A percentile compares a stretch with the other conserved stretches of the same genome.
Evolutionary conservation across 2,329 filamentous ascomycete genomes (phyloP).

Genomic region (Cercospora sojina): DNA sequence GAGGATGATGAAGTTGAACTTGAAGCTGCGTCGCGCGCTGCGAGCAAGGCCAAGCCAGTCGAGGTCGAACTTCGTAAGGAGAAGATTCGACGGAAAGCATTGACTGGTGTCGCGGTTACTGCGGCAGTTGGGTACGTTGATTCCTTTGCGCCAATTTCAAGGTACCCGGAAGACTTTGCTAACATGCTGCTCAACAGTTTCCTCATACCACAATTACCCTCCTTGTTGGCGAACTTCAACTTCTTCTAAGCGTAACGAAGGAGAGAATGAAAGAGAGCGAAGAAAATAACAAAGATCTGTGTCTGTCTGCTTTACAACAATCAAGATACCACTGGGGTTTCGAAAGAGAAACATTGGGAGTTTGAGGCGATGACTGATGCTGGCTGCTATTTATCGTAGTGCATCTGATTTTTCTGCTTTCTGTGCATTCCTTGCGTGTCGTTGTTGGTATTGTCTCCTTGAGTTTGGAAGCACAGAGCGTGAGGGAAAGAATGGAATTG

Average conservation of each 20-base stretch:
- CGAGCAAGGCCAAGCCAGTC: slow-evolving; percentile 73
- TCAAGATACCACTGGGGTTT: slow-evolving; percentile 3
- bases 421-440: background rate
- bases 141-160: background rate
- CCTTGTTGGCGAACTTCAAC: slow-evolving; percentile 12
- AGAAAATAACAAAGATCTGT: background rate
- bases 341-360: background rate
- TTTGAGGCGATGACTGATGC: background rate
- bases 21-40: slow-evolving; percentile 38
- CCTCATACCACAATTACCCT: slow-evolving; percentile 32
- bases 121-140: slow-evolving; percentile 82
- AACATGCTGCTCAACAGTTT: slow-evolving; percentile 25
- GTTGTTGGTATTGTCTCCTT: background rate
- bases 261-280: background rate
- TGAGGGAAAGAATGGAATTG: background rate
- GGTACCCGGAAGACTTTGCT: background rate
- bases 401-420: background rate
- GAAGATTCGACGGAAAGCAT: slow-evolving; percentile 78
- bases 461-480: background rate
- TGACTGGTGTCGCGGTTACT: slow-evolving; percentile 82
- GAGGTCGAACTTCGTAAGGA: slow-evolving; percentile 81
- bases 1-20: slow-evolving; percentile 52
- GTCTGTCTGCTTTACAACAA: background rate
- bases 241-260: background rate
- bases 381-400: background rate